Evolutionary conservation across 2,329 filamentous ascomycete genomes (phyloP).

Genomic region (Lachnellula subtilissima): DNA sequence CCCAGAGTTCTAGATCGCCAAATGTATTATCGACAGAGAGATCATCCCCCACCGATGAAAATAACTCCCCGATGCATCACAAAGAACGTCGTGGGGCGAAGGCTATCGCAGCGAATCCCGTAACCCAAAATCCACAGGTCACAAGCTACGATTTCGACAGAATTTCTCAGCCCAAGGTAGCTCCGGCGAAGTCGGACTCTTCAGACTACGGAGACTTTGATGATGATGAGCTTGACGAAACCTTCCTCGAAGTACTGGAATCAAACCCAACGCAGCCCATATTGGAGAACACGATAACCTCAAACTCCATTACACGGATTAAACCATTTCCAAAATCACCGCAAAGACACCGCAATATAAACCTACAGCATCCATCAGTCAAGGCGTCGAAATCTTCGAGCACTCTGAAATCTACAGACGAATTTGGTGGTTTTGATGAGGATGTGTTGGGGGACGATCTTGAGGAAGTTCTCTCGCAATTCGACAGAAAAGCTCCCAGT

Average conservation of each 20-base stretch:
- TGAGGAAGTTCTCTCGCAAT: conserved; percentile 52
- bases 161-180: background rate
- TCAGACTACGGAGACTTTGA: conserved; percentile 42
- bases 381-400: background rate
- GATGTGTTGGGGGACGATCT: conserved; percentile 55
- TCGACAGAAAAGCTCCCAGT: conserved; percentile 38
- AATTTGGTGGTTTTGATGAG: conserved; percentile 64
- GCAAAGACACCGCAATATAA: background rate
- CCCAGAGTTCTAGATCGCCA: conserved; percentile 38
- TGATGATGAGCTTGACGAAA: conserved; percentile 42
- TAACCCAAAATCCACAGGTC: background rate
- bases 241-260: conserved; percentile 49
- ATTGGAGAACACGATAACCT: background rate
- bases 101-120: background rate
- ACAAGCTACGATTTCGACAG: background rate
- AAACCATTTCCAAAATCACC: background rate
- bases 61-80: conserved; percentile 3
- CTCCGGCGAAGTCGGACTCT: conserved; percentile 9
- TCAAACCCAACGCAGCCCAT: conserved; percentile 32
- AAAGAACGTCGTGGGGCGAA: background rate
- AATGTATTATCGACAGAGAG: conserved; percentile 31
- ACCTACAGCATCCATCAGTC: background rate
- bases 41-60: background rate
- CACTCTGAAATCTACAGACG: conserved; percentile 28
- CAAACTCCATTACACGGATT: conserved; percentile 2